Evolutionary conservation across 2,329 filamentous ascomycete species (phyloP).

Genomic region (Fusarium lateritium): DNA sequence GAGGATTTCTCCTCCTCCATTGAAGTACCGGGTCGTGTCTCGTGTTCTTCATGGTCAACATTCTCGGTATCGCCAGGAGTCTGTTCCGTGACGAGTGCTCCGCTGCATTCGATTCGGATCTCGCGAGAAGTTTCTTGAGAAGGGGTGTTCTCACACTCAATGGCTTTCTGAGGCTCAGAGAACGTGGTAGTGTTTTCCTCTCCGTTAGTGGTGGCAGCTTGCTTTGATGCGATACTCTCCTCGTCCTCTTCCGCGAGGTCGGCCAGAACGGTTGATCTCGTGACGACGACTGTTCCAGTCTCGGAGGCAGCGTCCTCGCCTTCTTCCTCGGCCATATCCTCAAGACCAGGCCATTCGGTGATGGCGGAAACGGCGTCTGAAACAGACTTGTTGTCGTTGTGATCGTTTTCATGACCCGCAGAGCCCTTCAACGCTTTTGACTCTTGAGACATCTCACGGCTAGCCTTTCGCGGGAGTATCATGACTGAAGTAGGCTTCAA

Average conservation of each 20-base stretch:
- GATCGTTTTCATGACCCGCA: background rate
- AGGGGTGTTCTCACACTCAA: background rate
- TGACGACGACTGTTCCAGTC: background rate
- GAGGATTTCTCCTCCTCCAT: background rate
- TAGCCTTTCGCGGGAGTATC: background rate
- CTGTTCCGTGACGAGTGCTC: background rate
- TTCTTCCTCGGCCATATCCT: background rate
- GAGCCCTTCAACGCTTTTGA: too few species aligned
- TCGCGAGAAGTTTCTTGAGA: too few species aligned
- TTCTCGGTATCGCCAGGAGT: background rate
- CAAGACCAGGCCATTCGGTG: background rate
- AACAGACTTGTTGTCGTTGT: slow-evolving; percentile 6
- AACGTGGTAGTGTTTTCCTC: background rate
- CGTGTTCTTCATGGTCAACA: background rate
- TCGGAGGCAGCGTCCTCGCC: background rate
- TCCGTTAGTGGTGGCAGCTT: background rate
- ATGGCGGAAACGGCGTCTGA: slow-evolving; percentile 14
- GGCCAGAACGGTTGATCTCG: background rate
- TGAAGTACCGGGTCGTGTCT: background rate
- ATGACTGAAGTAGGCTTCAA: background rate
- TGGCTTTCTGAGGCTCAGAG: background rate
- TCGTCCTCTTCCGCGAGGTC: background rate
- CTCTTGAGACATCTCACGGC: background rate
- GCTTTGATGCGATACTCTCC: background rate
- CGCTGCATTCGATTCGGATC: background rate